These are phyloP conservation scores for Russula lepida DNA, from an alignment of 768 basidiomycete genomes.

Conservation along the genomic window DNA sequence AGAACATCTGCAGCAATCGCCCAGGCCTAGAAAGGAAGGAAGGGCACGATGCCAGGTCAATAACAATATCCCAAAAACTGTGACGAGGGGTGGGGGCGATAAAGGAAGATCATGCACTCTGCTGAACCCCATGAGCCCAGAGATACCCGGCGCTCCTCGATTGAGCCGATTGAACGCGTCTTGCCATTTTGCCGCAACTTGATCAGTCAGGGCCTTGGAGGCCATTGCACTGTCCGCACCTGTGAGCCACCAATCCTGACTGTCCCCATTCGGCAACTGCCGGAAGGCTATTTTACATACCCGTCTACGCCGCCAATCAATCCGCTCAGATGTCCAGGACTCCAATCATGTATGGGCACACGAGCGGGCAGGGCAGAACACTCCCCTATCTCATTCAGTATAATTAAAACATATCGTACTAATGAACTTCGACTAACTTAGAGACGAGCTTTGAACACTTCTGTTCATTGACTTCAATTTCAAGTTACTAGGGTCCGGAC, in stretches of 20 bases:
- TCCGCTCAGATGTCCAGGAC: no score
- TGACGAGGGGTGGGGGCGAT: background rate
- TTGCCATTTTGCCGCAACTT: constrained; percentile 65
- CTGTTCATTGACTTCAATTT: no score
- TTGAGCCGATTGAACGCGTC: constrained; percentile 61
- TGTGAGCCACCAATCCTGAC: background rate
- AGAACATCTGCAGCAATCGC: constrained; percentile 42
- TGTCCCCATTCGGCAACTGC: background rate
- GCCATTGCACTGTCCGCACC: constrained; percentile 34
- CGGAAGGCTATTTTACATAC: no score
- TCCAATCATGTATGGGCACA: no score
- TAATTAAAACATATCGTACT: no score
- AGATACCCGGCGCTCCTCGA: constrained; percentile 47
- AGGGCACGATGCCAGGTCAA: background rate
- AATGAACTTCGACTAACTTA: no score
- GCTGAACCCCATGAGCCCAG: constrained; percentile 55
- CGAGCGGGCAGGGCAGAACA: no score
- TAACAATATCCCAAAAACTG: background rate
- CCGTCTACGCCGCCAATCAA: no score
- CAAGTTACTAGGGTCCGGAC: no score
- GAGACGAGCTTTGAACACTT: no score
- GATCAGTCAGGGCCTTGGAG: constrained; percentile 52
- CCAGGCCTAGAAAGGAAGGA: constrained; percentile 39
- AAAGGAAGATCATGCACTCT: constrained; percentile 30
- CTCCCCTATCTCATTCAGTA: no score